These are phyloP conservation scores for Colletotrichum sp. DNA, from an alignment of 2,329 filamentous ascomycete genomes.

Conservation along the genomic window DNA sequence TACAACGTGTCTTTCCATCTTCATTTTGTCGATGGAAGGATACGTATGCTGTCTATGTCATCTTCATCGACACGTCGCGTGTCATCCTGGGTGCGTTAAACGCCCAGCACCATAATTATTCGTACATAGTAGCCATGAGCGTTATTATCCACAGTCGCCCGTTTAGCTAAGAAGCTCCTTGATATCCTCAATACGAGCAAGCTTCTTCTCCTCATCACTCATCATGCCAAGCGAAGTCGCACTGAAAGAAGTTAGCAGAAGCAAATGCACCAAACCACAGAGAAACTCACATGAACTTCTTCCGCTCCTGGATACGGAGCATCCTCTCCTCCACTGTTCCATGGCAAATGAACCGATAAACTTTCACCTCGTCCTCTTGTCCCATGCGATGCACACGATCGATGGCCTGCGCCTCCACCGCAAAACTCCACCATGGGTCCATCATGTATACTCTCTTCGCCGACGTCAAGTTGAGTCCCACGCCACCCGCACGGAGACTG, in stretches of 20 bases:
- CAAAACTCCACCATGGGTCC: constrained; percentile 99
- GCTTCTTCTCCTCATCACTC: constrained; percentile 89
- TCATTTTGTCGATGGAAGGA: background rate
- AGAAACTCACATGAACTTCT: constrained; percentile 86
- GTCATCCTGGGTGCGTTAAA: background rate
- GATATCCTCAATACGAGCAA: constrained; percentile 91
- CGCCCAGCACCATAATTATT: background rate
- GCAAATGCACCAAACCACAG: background rate
- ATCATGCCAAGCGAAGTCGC: constrained; percentile 96
- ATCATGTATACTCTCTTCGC: constrained; percentile 96
- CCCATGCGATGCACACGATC: constrained; percentile 98
- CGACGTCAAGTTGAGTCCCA: constrained; percentile 89
- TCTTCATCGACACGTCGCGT: background rate
- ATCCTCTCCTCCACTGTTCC: constrained; percentile 95
- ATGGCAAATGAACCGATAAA: constrained; percentile 87
- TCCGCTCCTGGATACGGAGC: constrained; percentile 90
- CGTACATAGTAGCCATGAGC: background rate
- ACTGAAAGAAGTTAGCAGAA: constrained; percentile 48
- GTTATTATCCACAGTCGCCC: background rate
- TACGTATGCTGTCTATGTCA: background rate
- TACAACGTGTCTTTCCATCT: background rate
- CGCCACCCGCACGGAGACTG: constrained; percentile 87
- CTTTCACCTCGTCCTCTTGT: constrained; percentile 83
- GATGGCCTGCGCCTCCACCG: constrained; percentile 95
- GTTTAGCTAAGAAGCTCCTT: constrained; percentile 78